Evolutionary conservation across 345 rosid species (phyloP).

Genomic region (Draba incana): DNA sequence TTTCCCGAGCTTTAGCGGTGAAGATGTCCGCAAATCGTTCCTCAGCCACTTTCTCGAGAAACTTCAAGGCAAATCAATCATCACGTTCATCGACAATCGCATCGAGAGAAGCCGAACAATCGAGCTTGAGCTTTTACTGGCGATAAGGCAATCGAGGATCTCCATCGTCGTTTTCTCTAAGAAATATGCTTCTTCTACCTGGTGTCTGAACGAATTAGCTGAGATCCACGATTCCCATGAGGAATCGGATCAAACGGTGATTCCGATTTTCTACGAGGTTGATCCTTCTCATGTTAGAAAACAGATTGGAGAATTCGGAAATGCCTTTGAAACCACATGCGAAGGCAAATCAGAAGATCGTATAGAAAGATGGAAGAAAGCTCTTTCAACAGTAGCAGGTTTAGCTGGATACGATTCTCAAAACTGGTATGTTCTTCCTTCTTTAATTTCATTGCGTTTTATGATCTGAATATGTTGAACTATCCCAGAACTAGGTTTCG

Average conservation of each 20-base stretch:
- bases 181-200: constrained; percentile 3
- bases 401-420: not conserved
- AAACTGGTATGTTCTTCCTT: not conserved
- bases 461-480: no score
- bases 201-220: not conserved
- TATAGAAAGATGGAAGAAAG: not conserved
- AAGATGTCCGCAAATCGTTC: not conserved
- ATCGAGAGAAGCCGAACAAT: not conserved
- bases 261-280: constrained; percentile 3
- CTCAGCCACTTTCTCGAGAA: not conserved
- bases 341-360: not conserved
- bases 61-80: not conserved
- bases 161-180: not conserved
- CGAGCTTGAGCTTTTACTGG: not conserved
- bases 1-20: not conserved
- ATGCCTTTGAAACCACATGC: not conserved
- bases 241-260: not conserved
- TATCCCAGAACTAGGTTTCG: no score
- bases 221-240: not conserved
- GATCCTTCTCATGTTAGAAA: constrained; percentile 25
- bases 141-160: not conserved
- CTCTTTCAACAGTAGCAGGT: not conserved
- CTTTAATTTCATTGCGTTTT: no score
- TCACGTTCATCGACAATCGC: not conserved
- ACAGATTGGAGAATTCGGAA: not conserved